phyloP scores from a whole-genome alignment of 2,329 filamentous ascomycete genomes.

The Ophiosphaerella korrae region DNA sequence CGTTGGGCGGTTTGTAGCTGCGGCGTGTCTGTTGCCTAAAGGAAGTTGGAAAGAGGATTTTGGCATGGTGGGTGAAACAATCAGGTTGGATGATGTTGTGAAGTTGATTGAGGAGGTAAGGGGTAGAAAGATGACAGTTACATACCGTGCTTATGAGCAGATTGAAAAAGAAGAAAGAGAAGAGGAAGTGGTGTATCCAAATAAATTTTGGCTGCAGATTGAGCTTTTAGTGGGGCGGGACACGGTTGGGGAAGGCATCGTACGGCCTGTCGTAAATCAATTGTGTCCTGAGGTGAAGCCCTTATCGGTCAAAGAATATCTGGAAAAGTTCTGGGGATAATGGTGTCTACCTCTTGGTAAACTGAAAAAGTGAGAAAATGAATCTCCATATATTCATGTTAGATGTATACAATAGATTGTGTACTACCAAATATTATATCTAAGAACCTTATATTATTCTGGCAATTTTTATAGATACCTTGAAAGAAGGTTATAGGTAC shows the following conservation, averaged over 20 bases:
- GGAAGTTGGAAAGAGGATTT: constrained; percentile 34
- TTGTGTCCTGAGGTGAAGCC: constrained; percentile 14
- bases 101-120: constrained; percentile 25
- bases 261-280: constrained; percentile 14
- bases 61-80: constrained; percentile 40
- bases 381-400: too few species aligned
- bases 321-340: constrained; percentile 15
- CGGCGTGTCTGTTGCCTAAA: constrained; percentile 34
- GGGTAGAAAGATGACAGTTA: constrained; percentile 24
- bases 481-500: too few species aligned
- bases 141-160: constrained; percentile 16
- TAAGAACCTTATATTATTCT: too few species aligned
- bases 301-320: constrained; percentile 12
- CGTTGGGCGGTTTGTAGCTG: constrained; percentile 39
- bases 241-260: constrained; percentile 9
- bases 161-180: constrained; percentile 11
- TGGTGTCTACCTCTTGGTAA: too few species aligned
- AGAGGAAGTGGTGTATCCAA: constrained; percentile 9
- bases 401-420: too few species aligned
- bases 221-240: constrained; percentile 13
- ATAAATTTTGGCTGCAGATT: constrained; percentile 17
- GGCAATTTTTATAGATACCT: too few species aligned
- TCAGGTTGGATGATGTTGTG: constrained; percentile 31
- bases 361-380: too few species aligned
- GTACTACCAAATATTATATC: too few species aligned